phyloP scores from a whole-genome alignment of 2,329 filamentous ascomycete species.

The Apiospora malaysiana region DNA sequence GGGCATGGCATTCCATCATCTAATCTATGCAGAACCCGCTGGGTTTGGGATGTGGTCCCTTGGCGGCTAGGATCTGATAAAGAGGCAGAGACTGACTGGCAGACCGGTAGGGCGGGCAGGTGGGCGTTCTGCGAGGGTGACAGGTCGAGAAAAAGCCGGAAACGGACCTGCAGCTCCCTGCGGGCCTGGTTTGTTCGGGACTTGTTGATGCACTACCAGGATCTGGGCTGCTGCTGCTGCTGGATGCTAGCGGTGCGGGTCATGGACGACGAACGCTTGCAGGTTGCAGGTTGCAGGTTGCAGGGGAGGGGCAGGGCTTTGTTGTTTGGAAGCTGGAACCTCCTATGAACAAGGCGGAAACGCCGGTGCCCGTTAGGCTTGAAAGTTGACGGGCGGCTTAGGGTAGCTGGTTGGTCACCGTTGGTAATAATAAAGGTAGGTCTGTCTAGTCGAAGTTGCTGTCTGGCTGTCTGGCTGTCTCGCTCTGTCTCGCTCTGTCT shows the following conservation, averaged over 20 bases:
- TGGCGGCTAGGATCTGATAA: neutral
- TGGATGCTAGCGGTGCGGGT: neutral
- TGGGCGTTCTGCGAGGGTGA: neutral
- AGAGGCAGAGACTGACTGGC: no score
- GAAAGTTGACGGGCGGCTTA: neutral
- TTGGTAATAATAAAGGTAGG: neutral
- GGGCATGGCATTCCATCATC: slow-evolving; percentile 7
- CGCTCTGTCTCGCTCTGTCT: no score
- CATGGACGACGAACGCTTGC: neutral
- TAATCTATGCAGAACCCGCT: slow-evolving; percentile 15
- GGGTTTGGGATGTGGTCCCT: neutral
- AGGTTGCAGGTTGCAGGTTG: neutral
- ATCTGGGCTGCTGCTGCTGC: neutral
- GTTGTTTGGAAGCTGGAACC: neutral
- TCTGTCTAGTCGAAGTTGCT: no score
- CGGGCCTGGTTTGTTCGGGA: neutral
- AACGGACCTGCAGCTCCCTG: neutral
- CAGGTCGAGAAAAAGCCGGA: neutral
- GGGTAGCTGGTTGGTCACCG: neutral
- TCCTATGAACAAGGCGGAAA: neutral
- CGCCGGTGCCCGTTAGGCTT: neutral
- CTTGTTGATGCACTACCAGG: neutral
- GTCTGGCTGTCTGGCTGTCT: no score
- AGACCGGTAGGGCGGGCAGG: neutral
- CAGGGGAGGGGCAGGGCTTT: neutral